Evolutionary conservation across 2,329 filamentous ascomycete genomes (phyloP), one percentile per base, ranked within the genome.

Genomic region (Exserohilum turcica): DNA sequence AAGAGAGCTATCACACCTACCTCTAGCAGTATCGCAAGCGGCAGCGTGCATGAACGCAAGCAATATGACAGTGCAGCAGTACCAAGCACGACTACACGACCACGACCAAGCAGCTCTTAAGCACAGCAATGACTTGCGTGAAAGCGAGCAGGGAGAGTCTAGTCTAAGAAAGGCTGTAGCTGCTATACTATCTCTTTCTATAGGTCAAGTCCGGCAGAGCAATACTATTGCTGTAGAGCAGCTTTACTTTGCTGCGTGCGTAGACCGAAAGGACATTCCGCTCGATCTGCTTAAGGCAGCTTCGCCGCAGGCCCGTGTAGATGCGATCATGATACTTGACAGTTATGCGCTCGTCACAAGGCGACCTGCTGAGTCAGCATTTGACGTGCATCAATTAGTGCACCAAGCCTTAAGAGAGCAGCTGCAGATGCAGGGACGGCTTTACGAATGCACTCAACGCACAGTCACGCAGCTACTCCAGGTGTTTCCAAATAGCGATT

Each of bases 181-280:
- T 39, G 19, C 37, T 39, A 39, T 6, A 27, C 37, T 39, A 39
- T 39, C 37, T 39, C 37, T 39, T 15, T 39, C 37, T 27, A 39
- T 39, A 39, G 19, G 19, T 27, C 13, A 39, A 39, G 37, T 39
- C 37, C 6, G 36, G 9, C 12, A 31, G n/a, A 35, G 74, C 1
- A 57, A 76, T 36, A 3, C 43, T 0, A 32, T 59, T 3, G 77
- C 77, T 2, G 73, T 71, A 32, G 48, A 72, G 0, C 50, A 78
- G 29, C 64, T 82, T 0, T 70, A 63, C 0, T 76, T 78, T 40
- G 69, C 77, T n/a, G 74, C 74, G 1, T 75, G 64, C 18, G 73
- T 81, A 27, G 50, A 61, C 28, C 50, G 32, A 52, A 66, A 63
- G 44, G 58, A 61, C 38, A 60, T 66, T 16, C 50, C 51, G 46